Percentiles rank a stretch among this genome's conserved stretches.
Conservation (phyloP, 2,329 filamentous ascomycete genomes). For the Aschersonia sp. region DNA sequence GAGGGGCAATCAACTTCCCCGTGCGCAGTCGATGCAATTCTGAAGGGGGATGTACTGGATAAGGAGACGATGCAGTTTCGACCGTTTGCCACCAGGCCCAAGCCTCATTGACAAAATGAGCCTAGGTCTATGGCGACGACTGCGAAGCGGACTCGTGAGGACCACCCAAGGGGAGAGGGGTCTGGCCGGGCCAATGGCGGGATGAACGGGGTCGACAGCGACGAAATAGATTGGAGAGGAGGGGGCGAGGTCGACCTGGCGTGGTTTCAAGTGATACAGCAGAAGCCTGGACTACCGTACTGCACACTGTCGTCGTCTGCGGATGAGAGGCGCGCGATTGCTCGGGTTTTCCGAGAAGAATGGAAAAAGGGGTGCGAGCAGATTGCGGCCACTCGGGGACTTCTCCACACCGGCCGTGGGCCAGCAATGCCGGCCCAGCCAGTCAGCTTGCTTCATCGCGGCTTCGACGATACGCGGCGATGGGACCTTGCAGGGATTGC, state of each 20-base stretch:
- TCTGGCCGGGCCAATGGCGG: not conserved
- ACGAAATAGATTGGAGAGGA: not conserved
- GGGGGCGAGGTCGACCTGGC: not conserved
- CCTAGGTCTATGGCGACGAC: too few relatives aligned
- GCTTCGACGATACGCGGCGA: not conserved
- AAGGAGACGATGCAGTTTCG: too few relatives aligned
- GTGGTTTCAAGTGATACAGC: not conserved
- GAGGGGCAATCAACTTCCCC: too few relatives aligned
- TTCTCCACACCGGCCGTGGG: not conserved
- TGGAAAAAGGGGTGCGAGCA: not conserved
- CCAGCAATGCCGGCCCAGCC: not conserved
- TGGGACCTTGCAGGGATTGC: not conserved
- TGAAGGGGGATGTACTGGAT: too few relatives aligned
- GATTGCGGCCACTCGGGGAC: not conserved
- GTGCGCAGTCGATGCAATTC: too few relatives aligned
- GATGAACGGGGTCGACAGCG: not conserved
- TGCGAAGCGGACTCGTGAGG: not conserved
- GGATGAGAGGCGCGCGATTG: not conserved
- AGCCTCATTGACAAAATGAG: too few relatives aligned
- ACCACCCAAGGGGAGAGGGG: not conserved
- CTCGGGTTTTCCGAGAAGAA: not conserved
- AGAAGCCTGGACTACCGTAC: not conserved
- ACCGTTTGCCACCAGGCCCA: too few relatives aligned
- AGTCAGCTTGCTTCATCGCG: not conserved
- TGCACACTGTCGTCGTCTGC: not conserved